Percentiles rank a stretch among this genome's conserved stretches.
These are phyloP conservation scores for Trypanosoma caninum DNA, from an alignment of 208 protist species.

Conservation along the genomic window DNA sequence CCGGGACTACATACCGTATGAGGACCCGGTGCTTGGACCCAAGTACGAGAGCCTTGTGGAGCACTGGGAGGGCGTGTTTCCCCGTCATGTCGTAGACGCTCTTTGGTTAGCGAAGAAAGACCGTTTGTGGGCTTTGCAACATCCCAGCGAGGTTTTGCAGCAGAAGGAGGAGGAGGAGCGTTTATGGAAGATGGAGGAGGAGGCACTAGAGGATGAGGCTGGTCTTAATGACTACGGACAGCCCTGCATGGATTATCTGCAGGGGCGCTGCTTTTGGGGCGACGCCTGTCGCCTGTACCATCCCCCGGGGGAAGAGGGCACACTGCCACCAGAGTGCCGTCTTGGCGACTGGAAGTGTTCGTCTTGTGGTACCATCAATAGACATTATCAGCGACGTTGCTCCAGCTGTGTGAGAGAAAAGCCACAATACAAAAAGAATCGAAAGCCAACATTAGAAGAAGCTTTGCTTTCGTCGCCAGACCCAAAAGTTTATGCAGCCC, in stretches of 20 bases:
- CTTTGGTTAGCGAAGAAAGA: slow-evolving; percentile 87
- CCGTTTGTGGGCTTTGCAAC: slow-evolving; percentile 75
- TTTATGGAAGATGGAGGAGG: slow-evolving; percentile 76
- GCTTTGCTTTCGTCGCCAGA: slow-evolving; percentile 69
- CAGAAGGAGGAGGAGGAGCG: slow-evolving; percentile 75
- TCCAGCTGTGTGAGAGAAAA: slow-evolving; percentile 89
- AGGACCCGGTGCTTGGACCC: slow-evolving; percentile 64
- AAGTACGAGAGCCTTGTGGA: slow-evolving; percentile 90
- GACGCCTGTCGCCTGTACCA: slow-evolving; percentile 75
- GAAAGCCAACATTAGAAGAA: slow-evolving; percentile 57
- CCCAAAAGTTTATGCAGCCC: slow-evolving; percentile 34
- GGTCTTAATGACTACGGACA: slow-evolving; percentile 89
- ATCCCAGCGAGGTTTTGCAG: slow-evolving; percentile 59
- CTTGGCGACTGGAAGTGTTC: slow-evolving; percentile 91
- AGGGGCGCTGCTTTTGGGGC: slow-evolving; percentile 84
- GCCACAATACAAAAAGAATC: slow-evolving; percentile 85
- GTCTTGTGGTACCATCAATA: slow-evolving; percentile 88
- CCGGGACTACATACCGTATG: slow-evolving; percentile 87
- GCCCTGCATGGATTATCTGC: slow-evolving; percentile 91
- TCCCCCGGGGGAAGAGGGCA: slow-evolving; percentile 83
- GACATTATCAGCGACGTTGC: slow-evolving; percentile 88
- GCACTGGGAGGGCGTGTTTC: slow-evolving; percentile 90
- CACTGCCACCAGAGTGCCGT: slow-evolving; percentile 80
- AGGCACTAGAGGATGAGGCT: slow-evolving; percentile 72
- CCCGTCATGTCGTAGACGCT: slow-evolving; percentile 78